Percentiles rank a stretch among this genome's conserved stretches.
Evolutionary conservation across 768 basidiomycete genomes (phyloP).

Genomic region (Naganishia vishniacii): DNA sequence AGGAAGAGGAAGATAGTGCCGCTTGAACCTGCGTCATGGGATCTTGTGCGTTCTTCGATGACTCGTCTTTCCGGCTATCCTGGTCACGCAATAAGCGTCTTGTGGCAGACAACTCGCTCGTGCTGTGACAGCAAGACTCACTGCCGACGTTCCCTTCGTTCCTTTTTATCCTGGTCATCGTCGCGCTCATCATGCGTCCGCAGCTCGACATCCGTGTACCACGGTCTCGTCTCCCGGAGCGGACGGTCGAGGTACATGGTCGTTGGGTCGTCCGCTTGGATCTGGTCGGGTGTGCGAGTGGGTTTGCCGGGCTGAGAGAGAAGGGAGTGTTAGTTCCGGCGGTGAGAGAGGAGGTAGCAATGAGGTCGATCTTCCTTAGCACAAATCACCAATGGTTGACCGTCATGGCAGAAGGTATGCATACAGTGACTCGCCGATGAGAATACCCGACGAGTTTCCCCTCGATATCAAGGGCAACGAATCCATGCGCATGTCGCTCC

Average conservation of each 20-base stretch:
- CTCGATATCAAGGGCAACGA: too few relatives aligned
- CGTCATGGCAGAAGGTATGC: too few relatives aligned
- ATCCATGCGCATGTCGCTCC: too few relatives aligned
- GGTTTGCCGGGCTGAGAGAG: constrained; percentile 9
- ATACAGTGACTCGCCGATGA: too few relatives aligned
- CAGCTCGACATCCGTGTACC: constrained; percentile 47
- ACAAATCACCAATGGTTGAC: too few relatives aligned
- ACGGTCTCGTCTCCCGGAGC: constrained; percentile 47
- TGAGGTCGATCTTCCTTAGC: too few relatives aligned
- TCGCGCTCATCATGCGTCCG: constrained; percentile 42
- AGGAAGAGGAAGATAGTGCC: constrained; percentile 31
- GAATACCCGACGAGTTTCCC: too few relatives aligned
- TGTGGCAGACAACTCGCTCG: too few relatives aligned
- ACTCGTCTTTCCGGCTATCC: constrained; percentile 41
- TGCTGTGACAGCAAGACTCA: too few relatives aligned
- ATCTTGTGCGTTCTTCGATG: constrained; percentile 39
- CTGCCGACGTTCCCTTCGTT: constrained; percentile 32
- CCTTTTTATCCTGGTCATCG: constrained; percentile 41
- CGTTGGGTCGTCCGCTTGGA: constrained; percentile 44
- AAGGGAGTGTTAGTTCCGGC: background rate
- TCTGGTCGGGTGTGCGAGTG: constrained; percentile 24
- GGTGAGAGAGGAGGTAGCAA: background rate
- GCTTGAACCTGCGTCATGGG: constrained; percentile 41
- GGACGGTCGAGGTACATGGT: constrained; percentile 49
- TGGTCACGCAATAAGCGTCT: too few relatives aligned